These are phyloP conservation scores for Hypholoma fasciculare DNA, from an alignment of 768 basidiomycete species.

Conservation along the genomic window DNA sequence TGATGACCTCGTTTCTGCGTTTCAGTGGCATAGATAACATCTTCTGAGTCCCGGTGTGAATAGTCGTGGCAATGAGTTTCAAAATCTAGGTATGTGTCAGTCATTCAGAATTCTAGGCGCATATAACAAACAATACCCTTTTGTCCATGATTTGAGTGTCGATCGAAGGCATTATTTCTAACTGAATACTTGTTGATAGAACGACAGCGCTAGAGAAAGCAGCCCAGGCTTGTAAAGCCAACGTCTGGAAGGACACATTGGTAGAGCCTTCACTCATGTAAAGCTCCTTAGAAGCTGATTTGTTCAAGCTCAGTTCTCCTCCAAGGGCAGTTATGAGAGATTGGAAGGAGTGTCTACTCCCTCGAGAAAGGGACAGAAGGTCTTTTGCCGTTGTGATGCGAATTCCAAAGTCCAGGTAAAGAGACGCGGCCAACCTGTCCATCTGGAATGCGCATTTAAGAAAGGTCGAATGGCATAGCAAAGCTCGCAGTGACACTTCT, in stretches of 20 bases:
- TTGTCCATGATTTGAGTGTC: conserved; percentile 23
- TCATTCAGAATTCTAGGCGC: neutral
- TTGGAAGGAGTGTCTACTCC: conserved; percentile 29
- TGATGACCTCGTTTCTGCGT: conserved; percentile 45
- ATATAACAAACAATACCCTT: conserved; percentile 20
- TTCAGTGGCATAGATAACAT: conserved; percentile 41
- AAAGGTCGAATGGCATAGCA: neutral
- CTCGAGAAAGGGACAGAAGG: conserved; percentile 31
- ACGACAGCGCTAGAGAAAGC: conserved; percentile 36
- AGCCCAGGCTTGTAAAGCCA: conserved; percentile 46
- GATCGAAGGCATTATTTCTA: conserved; percentile 18
- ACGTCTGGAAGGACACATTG: conserved; percentile 11
- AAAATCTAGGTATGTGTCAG: conserved; percentile 26
- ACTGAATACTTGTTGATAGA: conserved; percentile 12
- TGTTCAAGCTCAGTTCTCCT: conserved; percentile 30
- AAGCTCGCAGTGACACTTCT: neutral
- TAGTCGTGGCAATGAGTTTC: conserved; percentile 33
- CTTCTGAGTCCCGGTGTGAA: conserved; percentile 36
- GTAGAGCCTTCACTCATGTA: conserved; percentile 24
- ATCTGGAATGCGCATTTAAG: conserved; percentile 2
- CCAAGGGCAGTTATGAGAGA: conserved; percentile 39
- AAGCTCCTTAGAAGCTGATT: conserved; percentile 28
- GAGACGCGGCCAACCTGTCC: neutral
- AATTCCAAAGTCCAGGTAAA: conserved; percentile 12
- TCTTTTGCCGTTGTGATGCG: conserved; percentile 39